A percentile compares a stretch with the other conserved stretches of the same genome.
These are phyloP conservation scores for Malbranchea cinnamomea DNA, from an alignment of 2,329 filamentous ascomycete genomes.

Conservation along the genomic window DNA sequence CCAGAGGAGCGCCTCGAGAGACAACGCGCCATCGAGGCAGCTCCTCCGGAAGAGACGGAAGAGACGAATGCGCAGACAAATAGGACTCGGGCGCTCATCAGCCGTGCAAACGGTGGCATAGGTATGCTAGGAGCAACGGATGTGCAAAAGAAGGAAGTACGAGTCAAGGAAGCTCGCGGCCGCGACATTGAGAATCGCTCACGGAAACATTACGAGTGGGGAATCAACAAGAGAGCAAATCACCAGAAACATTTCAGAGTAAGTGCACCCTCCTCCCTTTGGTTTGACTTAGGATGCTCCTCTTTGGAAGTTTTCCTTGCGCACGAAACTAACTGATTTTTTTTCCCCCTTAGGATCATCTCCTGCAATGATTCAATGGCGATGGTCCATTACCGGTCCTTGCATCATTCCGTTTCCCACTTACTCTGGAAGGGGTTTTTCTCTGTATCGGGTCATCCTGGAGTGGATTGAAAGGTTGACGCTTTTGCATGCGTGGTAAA, in stretches of 20 bases:
- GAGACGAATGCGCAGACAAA: constrained; percentile 23
- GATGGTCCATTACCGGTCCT: too few relatives aligned
- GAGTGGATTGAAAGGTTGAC: too few relatives aligned
- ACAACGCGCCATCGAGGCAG: constrained; percentile 40
- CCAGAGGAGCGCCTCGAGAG: constrained; percentile 59
- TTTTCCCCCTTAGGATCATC: too few relatives aligned
- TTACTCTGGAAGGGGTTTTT: too few relatives aligned
- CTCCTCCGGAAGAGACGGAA: constrained; percentile 34
- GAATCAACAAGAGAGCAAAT: constrained; percentile 59
- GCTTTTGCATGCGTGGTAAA: too few relatives aligned
- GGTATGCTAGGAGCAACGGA: constrained; percentile 67
- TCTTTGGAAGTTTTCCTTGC: background rate
- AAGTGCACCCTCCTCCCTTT: constrained; percentile 17
- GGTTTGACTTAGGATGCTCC: too few relatives aligned
- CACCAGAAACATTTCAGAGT: constrained; percentile 61
- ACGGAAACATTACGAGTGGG: constrained; percentile 50
- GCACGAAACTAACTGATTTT: too few relatives aligned
- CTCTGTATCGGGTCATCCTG: too few relatives aligned
- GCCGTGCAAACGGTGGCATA: constrained; percentile 54
- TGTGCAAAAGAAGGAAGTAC: constrained; percentile 56
- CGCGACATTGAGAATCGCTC: constrained; percentile 49
- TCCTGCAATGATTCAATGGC: too few relatives aligned
- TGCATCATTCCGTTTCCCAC: too few relatives aligned
- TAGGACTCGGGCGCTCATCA: constrained; percentile 42
- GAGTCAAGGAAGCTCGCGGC: constrained; percentile 52